A percentile compares a stretch with the other conserved stretches of the same genome.
Conservation (phyloP, 306 rosid species). For the Sicyos edulis region DNA sequence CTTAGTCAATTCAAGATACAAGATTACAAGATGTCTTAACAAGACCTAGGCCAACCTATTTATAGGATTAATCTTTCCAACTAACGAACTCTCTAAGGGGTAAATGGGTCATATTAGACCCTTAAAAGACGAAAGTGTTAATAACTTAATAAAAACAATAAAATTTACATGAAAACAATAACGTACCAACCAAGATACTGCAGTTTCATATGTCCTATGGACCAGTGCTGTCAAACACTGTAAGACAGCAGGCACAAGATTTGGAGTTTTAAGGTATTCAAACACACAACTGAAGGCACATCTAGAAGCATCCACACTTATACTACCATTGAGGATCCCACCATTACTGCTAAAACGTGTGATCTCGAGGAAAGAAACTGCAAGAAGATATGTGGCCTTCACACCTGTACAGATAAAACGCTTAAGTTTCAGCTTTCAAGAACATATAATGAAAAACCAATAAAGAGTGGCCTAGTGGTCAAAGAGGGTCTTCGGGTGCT, state of each 20-base stretch:
- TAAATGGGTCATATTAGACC: not conserved
- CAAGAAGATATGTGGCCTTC: conserved; percentile 98
- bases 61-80: too few species aligned
- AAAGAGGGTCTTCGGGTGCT: too few species aligned
- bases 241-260: conserved; percentile 87
- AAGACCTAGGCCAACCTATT: too few species aligned
- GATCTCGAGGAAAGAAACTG: conserved; percentile 89
- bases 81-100: too few species aligned
- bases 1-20: too few species aligned
- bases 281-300: conserved; percentile 92
- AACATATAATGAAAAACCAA: not conserved
- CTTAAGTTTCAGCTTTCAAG: conserved; percentile 18
- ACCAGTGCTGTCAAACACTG: conserved; percentile 89
- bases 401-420: conserved; percentile 50
- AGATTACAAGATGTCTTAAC: too few species aligned
- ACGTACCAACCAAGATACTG: conserved; percentile 78
- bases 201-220: conserved; percentile 82
- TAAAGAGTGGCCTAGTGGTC: too few species aligned
- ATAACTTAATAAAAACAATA: not conserved
- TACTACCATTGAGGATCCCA: conserved; percentile 81
- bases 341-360: conserved; percentile 96
- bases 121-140: not conserved
- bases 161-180: not conserved
- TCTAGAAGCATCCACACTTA: conserved; percentile 49
- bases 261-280: conserved; percentile 93